Evolutionary conservation across 2,329 filamentous ascomycete genomes (phyloP), one percentile per base, ranked within the genome.

Genomic region (Zymoseptoria brevis): DNA sequence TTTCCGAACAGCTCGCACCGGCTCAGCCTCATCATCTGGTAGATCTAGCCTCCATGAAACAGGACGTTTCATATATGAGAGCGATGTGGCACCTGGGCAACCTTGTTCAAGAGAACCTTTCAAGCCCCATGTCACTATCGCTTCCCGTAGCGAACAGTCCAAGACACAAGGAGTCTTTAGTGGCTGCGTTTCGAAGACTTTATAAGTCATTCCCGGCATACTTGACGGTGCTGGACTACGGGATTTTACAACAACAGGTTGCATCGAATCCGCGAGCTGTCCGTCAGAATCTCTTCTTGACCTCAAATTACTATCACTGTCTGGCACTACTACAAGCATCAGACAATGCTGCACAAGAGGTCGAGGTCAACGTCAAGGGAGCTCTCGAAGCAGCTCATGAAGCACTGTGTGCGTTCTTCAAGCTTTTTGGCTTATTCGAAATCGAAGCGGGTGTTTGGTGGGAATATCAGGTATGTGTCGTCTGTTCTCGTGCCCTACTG

Each of bases 291-390:
- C 75, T 93, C 4, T 92, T 90, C 69, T 76, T 92, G 29, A 87
- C 86, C n/a, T 88, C 84, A 72, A 92, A 91, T 69, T 92, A 90
- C 74, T 89, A 86, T 73, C 89, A 93, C 71, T 90, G 89, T 71
- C 78, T 92, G 22, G 91, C 91, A 87, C 77, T 91, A 8, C 82
- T 92, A 19, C 86, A 91, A 67, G 85, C 86, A 0, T 87, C 85
- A 13, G 86, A 88, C 68, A 86, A 86, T 63, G 73, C 80, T 0
- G 82, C 84, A 2, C 68, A 81, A 3, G 76, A 74, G 5, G 76
- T 80, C 1, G 64, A 68, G 2, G 73, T 75, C 55, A 88, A 92
- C 69, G 78, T 88, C 19, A 79, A 85, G 19, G 86, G 83, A 4
- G 87, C 87, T 2, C 75, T 92, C 11, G 87, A 91, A 72, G 87